Evolutionary conservation across 2,329 filamentous ascomycete genomes (phyloP).

Genomic region (Ilyonectria sp.): DNA sequence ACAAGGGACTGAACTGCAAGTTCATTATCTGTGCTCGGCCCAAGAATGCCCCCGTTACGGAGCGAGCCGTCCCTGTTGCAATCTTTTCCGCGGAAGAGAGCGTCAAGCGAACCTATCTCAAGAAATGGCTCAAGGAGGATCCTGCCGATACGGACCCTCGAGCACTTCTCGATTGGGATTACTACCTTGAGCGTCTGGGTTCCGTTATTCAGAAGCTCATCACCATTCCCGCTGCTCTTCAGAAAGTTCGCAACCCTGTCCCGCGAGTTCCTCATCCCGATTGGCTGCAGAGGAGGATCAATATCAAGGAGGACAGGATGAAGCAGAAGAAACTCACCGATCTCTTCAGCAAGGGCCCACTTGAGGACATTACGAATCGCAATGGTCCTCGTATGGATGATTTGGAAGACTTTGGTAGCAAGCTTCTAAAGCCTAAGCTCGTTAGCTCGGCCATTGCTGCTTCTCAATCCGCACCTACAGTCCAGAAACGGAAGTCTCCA

Average conservation of each 20-base stretch:
- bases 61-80: conserved; percentile 92
- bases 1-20: conserved; percentile 99
- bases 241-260: conserved; percentile 95
- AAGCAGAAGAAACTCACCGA: conserved; percentile 99
- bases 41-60: conserved; percentile 91
- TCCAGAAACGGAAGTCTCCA: conserved; percentile 81
- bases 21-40: conserved; percentile 96
- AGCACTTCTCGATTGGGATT: conserved; percentile 94
- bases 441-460: conserved; percentile 69
- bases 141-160: conserved; percentile 92
- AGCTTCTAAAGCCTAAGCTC: conserved; percentile 76
- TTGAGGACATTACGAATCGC: conserved; percentile 81
- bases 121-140: conserved; percentile 97
- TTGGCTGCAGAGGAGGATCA: conserved; percentile 94
- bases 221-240: conserved; percentile 95
- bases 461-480: conserved; percentile 64
- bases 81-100: conserved; percentile 96
- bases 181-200: conserved; percentile 95
- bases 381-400: conserved; percentile 72
- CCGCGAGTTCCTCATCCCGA: conserved; percentile 95
- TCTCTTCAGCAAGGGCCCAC: conserved; percentile 76
- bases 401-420: conserved; percentile 85
- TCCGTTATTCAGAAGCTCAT: conserved; percentile 99
- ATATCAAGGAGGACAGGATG: conserved; percentile 95
- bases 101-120: conserved; percentile 89